Evolutionary conservation across 2,329 filamentous ascomycete species (phyloP).

Genomic region (Hypoxylon sp.): DNA sequence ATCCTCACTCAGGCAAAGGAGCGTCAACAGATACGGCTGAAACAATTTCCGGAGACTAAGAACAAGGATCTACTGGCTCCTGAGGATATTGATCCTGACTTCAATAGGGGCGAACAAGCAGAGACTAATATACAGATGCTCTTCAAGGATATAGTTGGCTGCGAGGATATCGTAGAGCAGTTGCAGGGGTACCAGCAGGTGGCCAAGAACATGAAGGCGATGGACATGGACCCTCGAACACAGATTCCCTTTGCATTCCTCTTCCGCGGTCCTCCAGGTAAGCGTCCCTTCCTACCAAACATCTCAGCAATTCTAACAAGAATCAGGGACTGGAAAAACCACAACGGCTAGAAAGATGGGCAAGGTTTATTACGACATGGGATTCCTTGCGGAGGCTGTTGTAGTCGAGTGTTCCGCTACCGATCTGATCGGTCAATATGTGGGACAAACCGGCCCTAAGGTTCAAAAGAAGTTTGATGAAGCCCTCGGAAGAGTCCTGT

Average conservation of each 20-base stretch:
- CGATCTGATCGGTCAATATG: conserved; percentile 72
- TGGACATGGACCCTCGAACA: conserved; percentile 58
- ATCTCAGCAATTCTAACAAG: conserved; percentile 12
- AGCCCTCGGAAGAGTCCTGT: conserved; percentile 70
- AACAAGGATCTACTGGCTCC: conserved; percentile 40
- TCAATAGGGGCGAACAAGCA: conserved; percentile 53
- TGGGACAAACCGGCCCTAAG: conserved; percentile 69
- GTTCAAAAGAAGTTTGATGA: conserved; percentile 60
- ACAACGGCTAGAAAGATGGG: conserved; percentile 77
- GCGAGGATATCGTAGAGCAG: conserved; percentile 58
- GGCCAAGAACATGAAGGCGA: conserved; percentile 54
- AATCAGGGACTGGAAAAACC: conserved; percentile 65
- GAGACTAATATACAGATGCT: conserved; percentile 50
- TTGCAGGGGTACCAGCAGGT: conserved; percentile 60
- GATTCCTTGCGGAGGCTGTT: conserved; percentile 66
- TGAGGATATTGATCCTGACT: conserved; percentile 63
- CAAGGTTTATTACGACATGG: conserved; percentile 78
- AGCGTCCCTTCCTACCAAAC: conserved; percentile 15
- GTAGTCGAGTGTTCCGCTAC: conserved; percentile 73
- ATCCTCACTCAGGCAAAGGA: conserved; percentile 66
- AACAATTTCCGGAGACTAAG: conserved; percentile 36
- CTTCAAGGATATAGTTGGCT: conserved; percentile 55
- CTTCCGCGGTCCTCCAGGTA: conserved; percentile 67
- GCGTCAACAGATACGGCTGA: conserved; percentile 55
- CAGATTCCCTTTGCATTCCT: conserved; percentile 65